phyloP scores from a whole-genome alignment of 768 basidiomycete species.

The Termitomyces sp. region DNA sequence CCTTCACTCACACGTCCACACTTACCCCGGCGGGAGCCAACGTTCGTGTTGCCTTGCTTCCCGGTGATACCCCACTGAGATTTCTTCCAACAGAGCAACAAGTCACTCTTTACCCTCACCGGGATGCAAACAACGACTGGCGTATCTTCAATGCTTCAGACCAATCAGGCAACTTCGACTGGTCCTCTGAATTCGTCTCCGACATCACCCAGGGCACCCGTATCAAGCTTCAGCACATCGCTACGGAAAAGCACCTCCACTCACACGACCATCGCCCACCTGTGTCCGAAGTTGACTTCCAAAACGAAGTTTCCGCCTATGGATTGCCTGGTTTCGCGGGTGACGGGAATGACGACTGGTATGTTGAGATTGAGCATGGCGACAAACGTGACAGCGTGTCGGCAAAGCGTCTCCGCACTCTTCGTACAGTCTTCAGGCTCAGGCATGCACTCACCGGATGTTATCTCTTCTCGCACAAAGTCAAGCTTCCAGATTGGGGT shows the following conservation, averaged over 20 bases:
- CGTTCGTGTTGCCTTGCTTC: constrained; percentile 39
- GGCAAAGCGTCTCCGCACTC: constrained; percentile 64
- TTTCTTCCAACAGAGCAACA: constrained; percentile 74
- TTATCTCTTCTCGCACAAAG: constrained; percentile 96
- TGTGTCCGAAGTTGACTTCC: constrained; percentile 96
- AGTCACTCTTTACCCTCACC: constrained; percentile 96
- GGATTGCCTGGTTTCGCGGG: constrained; percentile 83
- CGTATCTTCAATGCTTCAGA: constrained; percentile 72
- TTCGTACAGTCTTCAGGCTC: constrained; percentile 79
- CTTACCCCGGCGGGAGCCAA: constrained; percentile 85
- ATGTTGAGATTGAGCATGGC: constrained; percentile 78
- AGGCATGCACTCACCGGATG: constrained; percentile 86
- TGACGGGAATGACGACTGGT: constrained; percentile 92
- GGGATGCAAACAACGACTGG: constrained; percentile 97
- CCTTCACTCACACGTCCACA: constrained; percentile 89
- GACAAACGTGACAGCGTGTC: constrained; percentile 63
- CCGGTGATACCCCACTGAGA: background rate
- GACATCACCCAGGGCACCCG: constrained; percentile 63
- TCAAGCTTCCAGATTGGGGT: constrained; percentile 97
- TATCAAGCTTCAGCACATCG: constrained; percentile 76
- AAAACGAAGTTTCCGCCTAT: constrained; percentile 96
- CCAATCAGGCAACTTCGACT: constrained; percentile 38
- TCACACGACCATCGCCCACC: constrained; percentile 94
- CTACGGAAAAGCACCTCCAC: constrained; percentile 85
- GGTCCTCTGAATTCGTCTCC: constrained; percentile 46